Evolutionary conservation across 2,329 filamentous ascomycete genomes (phyloP).

Genomic region (Colletotrichum filicis): DNA sequence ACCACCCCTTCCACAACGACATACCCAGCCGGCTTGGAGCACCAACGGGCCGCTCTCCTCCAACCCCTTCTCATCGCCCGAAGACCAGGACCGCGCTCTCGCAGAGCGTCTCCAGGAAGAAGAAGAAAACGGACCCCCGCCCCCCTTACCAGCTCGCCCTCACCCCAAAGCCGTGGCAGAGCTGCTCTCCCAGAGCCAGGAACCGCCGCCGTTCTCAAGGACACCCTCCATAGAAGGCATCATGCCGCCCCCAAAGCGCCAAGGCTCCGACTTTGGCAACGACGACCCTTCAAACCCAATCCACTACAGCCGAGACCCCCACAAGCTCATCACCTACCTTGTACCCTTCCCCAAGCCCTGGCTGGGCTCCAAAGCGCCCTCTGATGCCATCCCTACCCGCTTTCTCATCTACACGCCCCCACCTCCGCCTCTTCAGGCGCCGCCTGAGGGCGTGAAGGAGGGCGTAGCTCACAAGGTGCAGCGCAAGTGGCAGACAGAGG

Average conservation of each 20-base stretch:
- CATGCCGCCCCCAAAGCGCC: conserved; percentile 20
- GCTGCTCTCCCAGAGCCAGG: conserved; percentile 14
- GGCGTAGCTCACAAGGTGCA: conserved; percentile 30
- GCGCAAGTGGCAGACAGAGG: conserved; percentile 31
- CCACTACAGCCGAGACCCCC: conserved; percentile 27
- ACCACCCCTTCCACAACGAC: conserved; percentile 13
- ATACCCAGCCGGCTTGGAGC: conserved; percentile 7
- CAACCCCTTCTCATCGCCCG: conserved; percentile 17
- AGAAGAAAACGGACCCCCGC: conserved; percentile 17
- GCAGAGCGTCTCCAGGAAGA: conserved; percentile 25
- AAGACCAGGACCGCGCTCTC: conserved; percentile 24
- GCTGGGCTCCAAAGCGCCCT: conserved; percentile 11
- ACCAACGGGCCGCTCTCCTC: not conserved
- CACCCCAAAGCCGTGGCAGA: conserved; percentile 22
- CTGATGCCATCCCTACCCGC: conserved; percentile 19
- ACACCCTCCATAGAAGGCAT: conserved; percentile 27
- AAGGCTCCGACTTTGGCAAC: conserved; percentile 7
- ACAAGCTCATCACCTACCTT: conserved; percentile 32
- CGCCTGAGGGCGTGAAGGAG: conserved; percentile 31
- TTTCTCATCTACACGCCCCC: conserved; percentile 30
- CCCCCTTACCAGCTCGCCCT: conserved; percentile 22
- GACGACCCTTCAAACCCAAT: conserved; percentile 31
- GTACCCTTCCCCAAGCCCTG: conserved; percentile 32
- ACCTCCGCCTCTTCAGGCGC: conserved; percentile 28
- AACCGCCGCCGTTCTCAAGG: conserved; percentile 20